Evolutionary conservation across 2,329 filamentous ascomycete species (phyloP).

Genomic region (Chalara sp.): DNA sequence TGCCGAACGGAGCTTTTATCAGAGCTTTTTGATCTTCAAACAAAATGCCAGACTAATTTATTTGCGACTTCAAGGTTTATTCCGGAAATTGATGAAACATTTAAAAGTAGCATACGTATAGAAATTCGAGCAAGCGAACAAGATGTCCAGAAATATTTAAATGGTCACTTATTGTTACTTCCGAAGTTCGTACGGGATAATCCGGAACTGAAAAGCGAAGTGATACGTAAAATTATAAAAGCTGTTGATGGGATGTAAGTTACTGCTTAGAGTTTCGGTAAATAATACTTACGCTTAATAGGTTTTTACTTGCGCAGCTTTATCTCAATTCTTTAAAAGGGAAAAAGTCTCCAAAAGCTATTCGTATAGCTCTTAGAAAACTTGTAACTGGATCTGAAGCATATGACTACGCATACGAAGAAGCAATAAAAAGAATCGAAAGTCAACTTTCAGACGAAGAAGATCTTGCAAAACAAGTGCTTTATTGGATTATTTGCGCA

Average conservation of each 20-base stretch:
- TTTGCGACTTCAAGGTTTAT: conserved; percentile 28
- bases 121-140: conserved; percentile 26
- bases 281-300: not conserved
- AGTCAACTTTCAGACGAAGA: no score
- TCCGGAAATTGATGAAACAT: conserved; percentile 15
- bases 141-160: conserved; percentile 18
- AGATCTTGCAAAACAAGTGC: no score
- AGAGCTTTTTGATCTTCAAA: conserved; percentile 11
- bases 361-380: no score
- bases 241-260: conserved; percentile 27
- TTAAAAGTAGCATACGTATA: conserved; percentile 11
- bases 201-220: conserved; percentile 15
- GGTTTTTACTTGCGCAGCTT: no score
- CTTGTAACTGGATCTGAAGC: no score
- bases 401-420: no score
- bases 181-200: conserved; percentile 14
- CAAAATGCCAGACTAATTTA: conserved; percentile 15
- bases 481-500: no score
- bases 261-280: not conserved
- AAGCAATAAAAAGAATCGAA: no score
- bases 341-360: no score
- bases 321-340: no score
- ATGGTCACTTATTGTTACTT: conserved; percentile 12
- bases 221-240: conserved; percentile 15
- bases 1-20: not conserved